Conservation (phyloP, 768 basidiomycete genomes). For the Boletus sp. region DNA sequence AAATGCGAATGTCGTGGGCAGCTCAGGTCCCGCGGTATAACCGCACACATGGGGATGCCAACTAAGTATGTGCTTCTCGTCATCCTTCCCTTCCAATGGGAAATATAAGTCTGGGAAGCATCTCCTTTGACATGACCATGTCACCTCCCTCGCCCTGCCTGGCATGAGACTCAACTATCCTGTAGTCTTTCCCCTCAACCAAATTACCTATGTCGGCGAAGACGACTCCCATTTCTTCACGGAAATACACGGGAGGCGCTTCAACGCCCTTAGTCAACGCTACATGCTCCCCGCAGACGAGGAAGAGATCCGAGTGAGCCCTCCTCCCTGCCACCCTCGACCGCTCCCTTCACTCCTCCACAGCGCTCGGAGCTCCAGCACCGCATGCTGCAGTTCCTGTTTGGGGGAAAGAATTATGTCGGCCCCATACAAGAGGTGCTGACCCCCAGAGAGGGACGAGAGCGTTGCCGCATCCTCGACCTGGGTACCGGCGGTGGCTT, state of each 20-base stretch:
- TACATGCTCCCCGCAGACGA: conserved; percentile 68
- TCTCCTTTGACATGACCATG: conserved; percentile 17
- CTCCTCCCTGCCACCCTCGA: neutral
- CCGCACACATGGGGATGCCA: conserved; percentile 30
- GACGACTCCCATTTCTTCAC: conserved; percentile 57
- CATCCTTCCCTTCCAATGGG: conserved; percentile 27
- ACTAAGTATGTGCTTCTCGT: conserved; percentile 31
- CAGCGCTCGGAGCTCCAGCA: conserved; percentile 67
- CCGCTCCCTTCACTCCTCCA: conserved; percentile 3
- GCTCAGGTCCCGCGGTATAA: conserved; percentile 34
- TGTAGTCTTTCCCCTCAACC: conserved; percentile 34
- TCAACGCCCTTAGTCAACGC: conserved; percentile 52
- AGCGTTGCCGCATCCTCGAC: conserved; percentile 51
- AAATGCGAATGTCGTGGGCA: conserved; percentile 19
- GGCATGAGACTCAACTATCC: conserved; percentile 34
- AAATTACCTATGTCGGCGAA: conserved; percentile 38
- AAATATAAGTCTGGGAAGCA: conserved; percentile 31
- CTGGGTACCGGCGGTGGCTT: conserved; percentile 65
- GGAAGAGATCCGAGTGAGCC: conserved; percentile 59
- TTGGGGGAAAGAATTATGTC: conserved; percentile 60
- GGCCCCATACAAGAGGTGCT: conserved; percentile 63
- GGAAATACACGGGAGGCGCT: conserved; percentile 47
- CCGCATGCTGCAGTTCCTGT: conserved; percentile 64
- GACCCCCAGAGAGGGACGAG: conserved; percentile 33
- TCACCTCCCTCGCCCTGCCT: conserved; percentile 13